phyloP scores from a whole-genome alignment of 1,284 basidiomycete genomes.

The Volvariella surrecta region DNA sequence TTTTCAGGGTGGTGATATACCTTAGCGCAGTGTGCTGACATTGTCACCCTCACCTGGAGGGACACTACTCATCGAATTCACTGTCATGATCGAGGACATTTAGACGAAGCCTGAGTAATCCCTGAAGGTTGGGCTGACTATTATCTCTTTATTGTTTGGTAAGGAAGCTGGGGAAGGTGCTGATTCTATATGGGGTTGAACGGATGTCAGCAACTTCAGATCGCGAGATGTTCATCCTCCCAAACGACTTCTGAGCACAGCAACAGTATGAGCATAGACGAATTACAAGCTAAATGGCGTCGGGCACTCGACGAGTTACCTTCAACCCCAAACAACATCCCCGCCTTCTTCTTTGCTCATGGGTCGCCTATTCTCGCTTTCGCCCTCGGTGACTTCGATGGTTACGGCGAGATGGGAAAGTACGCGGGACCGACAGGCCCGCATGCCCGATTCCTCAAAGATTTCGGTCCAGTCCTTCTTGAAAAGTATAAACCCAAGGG shows the following conservation, averaged over 20 bases:
- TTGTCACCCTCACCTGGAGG: too few relatives aligned
- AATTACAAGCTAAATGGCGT: conserved; percentile 30
- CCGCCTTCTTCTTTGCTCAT: conserved; percentile 71
- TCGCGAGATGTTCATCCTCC: too few relatives aligned
- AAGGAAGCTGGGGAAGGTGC: too few relatives aligned
- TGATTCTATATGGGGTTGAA: too few relatives aligned
- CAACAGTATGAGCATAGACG: too few relatives aligned
- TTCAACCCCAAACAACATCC: conserved; percentile 50
- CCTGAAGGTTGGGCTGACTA: too few relatives aligned
- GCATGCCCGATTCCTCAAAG: conserved; percentile 51
- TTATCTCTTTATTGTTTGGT: too few relatives aligned
- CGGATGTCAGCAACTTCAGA: too few relatives aligned
- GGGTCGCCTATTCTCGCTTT: conserved; percentile 51
- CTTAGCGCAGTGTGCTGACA: neutral
- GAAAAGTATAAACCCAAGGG: conserved; percentile 67
- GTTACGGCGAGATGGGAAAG: conserved; percentile 18
- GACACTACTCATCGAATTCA: too few relatives aligned
- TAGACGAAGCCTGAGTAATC: too few relatives aligned
- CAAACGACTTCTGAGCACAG: too few relatives aligned
- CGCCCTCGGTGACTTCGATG: conserved; percentile 15
- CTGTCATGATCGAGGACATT: too few relatives aligned
- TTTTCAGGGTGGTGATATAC: neutral
- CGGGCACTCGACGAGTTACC: conserved; percentile 54
- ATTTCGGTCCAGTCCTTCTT: conserved; percentile 60
- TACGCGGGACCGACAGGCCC: conserved; percentile 44